Base-by-base conservation (phyloP, 2,329 filamentous ascomycete species). In the Cladophialophora exuberans region DNA sequence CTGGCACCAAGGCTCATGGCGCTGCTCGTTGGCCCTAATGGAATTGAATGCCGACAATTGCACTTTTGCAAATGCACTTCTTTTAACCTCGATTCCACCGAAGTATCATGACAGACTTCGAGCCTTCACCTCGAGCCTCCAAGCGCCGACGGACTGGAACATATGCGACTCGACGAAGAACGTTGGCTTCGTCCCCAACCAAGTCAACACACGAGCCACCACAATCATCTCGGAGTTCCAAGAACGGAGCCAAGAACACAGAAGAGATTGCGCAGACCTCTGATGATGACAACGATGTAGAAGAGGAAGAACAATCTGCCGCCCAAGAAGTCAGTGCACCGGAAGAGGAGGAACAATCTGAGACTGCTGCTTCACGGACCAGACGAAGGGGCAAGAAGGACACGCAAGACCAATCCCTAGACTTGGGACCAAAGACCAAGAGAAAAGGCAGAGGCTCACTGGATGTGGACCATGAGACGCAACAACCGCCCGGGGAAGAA, bases 101-200 rank as follows among this genome's bases (percentile, higher is more conserved):
- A n/a, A n/a, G n/a, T n/a, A n/a, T n/a, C 18, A 57, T 60, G 50
- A 47, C 42, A 11, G 46, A 53, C 26, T 59, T 59, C 33, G 56
- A 62, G 20, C 18, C 57, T 10, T 57, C 62, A 13, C 59, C 59
- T 28, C 59, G 57, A 26, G 33, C 52, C 13, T 52, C 61, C 4
- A 64, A 64, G 56, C 61, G 62, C n/a, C 41, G 54, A 47, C 48
- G 59, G 35, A 62, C 56, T 7, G 56, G 48, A n/a, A 60, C 59
- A n/a, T 62, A 63, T 45, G 52, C 52, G 5, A 48, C 54, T 4
- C 53, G 52, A 49, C 51, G 57, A 23, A 62, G 54, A 33, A 62
- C 48, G 2, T 23, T 62, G 26, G 39, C 33, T 30, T 51, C 52
- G 1, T 49, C 35, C 17, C 33, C 25, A 30, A 6, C 46, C 15